Evolutionary conservation across 2,329 filamentous ascomycete genomes (phyloP), one percentile per base, ranked within the genome.

Genomic region (Fusarium scirpi): DNA sequence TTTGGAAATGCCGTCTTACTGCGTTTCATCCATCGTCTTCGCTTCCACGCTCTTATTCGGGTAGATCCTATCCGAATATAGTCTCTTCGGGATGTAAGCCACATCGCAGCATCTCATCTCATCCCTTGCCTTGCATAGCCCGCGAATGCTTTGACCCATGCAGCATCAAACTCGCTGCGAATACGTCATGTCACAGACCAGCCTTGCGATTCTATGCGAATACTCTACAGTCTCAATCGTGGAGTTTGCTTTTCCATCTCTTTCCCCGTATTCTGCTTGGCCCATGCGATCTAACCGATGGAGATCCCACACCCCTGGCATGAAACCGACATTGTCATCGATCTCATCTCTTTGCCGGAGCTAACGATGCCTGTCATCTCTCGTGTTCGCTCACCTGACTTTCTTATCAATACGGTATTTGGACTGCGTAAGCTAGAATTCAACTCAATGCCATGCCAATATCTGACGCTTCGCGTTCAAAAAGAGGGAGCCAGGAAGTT

Each of bases 321-420:
- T 51, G 34, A 58, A 46, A 56, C 51, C 40, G 57, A 41, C 51
- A 41, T n/a, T 25, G 22, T 16, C 52, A 51, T 45, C 41, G 57
- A 70, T 67, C 67, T 62, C 32, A 22, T 54, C 44, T 49, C 22
- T 63, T 46, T 67, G 18, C 67, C 51, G 38, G 40, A 38, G 58
- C 20, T 54, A 62, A 30, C 16, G 34, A 56, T 59, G 58, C 63
- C 32, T 67, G 54, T 54, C 56, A 47, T 54, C 44, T 45, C 67
- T 70, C 67, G 67, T 70, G 67, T 70, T 70, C 67, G 64, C 48
- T 64, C 58, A 65, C 22, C 30, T 61, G 30, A 44, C 20, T 38
- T 25, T 34, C 22, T 38, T 24, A 38, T 38, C 44, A 18, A 24
- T 25, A 12, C 29, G 20, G 18, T 47, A 15, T 5, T 13, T 13